Evolutionary conservation across 768 basidiomycete genomes (phyloP), one percentile per base, ranked within the genome.

Genomic region (Boletus insuetus): DNA sequence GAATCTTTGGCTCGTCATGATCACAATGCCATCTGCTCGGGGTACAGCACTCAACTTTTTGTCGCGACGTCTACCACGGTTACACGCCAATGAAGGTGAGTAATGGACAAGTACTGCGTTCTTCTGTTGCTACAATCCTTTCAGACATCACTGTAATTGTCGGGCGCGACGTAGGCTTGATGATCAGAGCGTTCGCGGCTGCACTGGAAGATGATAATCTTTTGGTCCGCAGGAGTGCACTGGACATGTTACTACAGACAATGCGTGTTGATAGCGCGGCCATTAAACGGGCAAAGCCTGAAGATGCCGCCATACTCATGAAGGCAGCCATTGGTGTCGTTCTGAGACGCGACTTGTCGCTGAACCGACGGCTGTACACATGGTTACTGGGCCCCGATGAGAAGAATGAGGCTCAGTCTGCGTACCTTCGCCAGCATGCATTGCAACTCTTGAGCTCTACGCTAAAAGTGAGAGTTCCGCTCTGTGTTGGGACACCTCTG

Each of bases 151-250:
- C 82, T 0, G 71, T 77, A 5, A 84, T 92, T 31, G 82, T 94
- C 12, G 94, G 94, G 4, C 81, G 83, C 45, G 94, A 97, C 65
- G 83, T 93, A 46, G 97, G 96, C 3, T 77, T 98, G 47, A 92
- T 98, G 89, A 88, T 98, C 52, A 83, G 97, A 44, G 96, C 92
- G 0, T 92, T 98, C 56, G 80, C 94, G 3, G 84, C 93, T 8
- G 89, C 89, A 0, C 76, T 99, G n/a, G 91, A 94, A 68, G 97
- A 98, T 62, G 89, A 93, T 59, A 94, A 96, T 62, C 77, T 95
- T 17, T 82, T 99, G 22, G 97, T 98, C 19, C 84, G 94, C 58
- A 75, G 97, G 54, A 84, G 85, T 16, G 89, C 85, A 2, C 77
- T 99, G 46, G 96, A 99, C 68, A 80, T 97, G 41, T 77, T 98